Evolutionary conservation across 2,329 filamentous ascomycete genomes (phyloP).

Genomic region (Zymoseptoria tritici): DNA sequence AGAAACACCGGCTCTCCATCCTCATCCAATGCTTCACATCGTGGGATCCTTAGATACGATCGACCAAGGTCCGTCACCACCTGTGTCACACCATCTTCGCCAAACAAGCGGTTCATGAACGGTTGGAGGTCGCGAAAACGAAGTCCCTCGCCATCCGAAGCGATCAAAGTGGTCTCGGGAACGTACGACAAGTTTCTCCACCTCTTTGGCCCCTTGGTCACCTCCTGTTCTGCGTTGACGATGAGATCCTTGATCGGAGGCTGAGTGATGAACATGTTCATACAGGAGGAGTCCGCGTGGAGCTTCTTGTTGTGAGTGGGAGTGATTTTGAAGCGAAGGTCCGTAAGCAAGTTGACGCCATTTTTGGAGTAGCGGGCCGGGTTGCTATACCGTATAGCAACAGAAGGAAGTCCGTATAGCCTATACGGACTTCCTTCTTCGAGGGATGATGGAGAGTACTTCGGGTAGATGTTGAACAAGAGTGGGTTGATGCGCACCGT

Average conservation of each 20-base stretch:
- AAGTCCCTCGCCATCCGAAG: background rate
- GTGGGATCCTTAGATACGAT: background rate
- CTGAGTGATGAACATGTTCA: background rate
- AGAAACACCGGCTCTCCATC: background rate
- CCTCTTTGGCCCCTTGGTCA: background rate
- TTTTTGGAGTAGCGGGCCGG: background rate
- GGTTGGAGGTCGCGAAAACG: background rate
- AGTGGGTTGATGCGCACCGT: background rate
- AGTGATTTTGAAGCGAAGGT: background rate
- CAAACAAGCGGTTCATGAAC: background rate
- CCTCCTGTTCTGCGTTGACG: background rate
- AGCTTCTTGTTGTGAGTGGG: background rate
- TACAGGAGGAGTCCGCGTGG: background rate
- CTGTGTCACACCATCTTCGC: background rate
- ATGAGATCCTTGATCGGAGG: background rate
- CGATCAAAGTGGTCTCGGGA: background rate
- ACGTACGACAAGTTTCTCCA: background rate
- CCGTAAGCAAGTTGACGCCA: background rate
- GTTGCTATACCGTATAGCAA: background rate
- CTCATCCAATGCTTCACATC: background rate
- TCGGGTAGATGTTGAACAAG: background rate
- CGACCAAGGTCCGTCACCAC: background rate
- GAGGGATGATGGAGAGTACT: background rate
- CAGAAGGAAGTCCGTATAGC: too few relatives aligned
- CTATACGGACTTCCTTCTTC: too few relatives aligned